Base-by-base conservation (phyloP, 257 asterid genomes). In the Nicotiana paniculata region DNA sequence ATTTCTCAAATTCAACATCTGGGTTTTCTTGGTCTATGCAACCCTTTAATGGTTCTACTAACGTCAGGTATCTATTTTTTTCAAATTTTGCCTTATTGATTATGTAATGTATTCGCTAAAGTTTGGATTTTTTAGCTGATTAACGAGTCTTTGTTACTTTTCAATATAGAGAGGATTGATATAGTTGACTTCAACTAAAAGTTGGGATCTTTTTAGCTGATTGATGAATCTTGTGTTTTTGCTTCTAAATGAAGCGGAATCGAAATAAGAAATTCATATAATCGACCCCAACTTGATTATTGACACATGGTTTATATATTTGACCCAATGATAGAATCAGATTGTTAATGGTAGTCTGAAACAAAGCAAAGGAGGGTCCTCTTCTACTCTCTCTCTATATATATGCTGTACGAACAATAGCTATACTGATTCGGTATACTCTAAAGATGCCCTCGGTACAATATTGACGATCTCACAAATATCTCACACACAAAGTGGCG, bases 11-110 rank as follows among this genome's bases (percentile, higher is more conserved):
- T 74, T 87, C 89, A 6, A 90, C 85, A 84, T 37, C 95, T 76
- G 97, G 95, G 13, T 91, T 91, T 82, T 83, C 89, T 43, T 94
- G 96, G 98, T 87, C 93, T 79, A 63, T 88, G 74, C 98, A 89
- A 32, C 67, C 91, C 37, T 79, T 90, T 66, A 91, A 91, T 87
- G 93, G 86, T 79, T 88, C 98, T 6, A 83, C 92, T 18, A 88
- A 84, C 83, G 85, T 85, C 81, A 83, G 97, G 98, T 95, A 87
- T 1, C 1, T 43, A 21, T 0, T 28, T 72, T 70, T 24, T 28
- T 24, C 37, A 46, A 72, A 12, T 43, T 72, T 46, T 72, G 59
- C 13, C 21, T 70, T 24, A 21, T 17, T 43, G 37, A 13, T 24
- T 72, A 4, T 72, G 15, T 70, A 58, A 3, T 10, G 21, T 70